Evolutionary conservation across 2,329 filamentous ascomycete species (phyloP).

Genomic region (Xylaria sp.): DNA sequence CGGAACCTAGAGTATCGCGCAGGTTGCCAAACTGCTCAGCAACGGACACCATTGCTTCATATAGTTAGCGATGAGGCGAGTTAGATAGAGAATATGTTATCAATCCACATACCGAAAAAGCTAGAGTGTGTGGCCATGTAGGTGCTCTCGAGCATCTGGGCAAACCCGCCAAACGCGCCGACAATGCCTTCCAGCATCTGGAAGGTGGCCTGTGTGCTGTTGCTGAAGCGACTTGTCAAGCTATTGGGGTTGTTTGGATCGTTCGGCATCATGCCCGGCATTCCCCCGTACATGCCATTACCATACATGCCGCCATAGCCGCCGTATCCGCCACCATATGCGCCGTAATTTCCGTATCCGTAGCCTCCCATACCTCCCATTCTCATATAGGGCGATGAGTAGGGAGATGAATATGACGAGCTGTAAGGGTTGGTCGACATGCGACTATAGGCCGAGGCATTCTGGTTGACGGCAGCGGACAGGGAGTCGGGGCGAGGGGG

Average conservation of each 20-base stretch:
- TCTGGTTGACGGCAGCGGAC: conserved; percentile 84
- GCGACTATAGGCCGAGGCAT: conserved; percentile 81
- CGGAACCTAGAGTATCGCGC: conserved; percentile 90
- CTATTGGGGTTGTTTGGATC: conserved; percentile 91
- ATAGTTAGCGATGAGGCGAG: conserved; percentile 26
- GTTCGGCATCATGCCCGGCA: conserved; percentile 58
- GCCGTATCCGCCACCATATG: conserved; percentile 58
- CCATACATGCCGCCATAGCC: conserved; percentile 57
- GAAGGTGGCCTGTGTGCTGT: conserved; percentile 95
- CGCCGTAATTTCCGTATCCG: conserved; percentile 55
- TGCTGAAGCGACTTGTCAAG: conserved; percentile 93
- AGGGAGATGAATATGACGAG: conserved; percentile 63
- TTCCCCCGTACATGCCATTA: conserved; percentile 55
- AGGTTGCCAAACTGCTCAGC: conserved; percentile 97
- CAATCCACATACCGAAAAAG: conserved; percentile 82
- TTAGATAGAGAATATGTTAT: neutral
- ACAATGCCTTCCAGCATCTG: conserved; percentile 99
- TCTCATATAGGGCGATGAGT: conserved; percentile 55
- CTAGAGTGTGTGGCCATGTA: conserved; percentile 99
- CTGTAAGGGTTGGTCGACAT: conserved; percentile 65
- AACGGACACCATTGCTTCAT: conserved; percentile 92
- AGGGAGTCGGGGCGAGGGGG: conserved; percentile 85
- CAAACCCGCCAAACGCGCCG: conserved; percentile 94
- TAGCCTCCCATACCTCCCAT: conserved; percentile 51
- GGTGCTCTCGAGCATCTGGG: conserved; percentile 99